Base-by-base conservation (phyloP, 805 yeast species). In the Teunomyces panamensis region DNA sequence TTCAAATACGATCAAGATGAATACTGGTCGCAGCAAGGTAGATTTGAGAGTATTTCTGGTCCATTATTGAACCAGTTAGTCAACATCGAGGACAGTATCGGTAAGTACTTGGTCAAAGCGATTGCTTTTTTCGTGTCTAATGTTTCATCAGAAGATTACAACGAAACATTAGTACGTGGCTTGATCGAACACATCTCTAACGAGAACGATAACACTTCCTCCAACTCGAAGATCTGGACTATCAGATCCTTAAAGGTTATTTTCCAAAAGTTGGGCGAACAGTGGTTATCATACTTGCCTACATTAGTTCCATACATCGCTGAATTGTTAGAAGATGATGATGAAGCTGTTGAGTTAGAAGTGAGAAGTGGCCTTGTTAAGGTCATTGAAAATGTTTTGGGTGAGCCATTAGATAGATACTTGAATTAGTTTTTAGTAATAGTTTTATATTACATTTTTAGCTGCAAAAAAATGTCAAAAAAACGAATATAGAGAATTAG, bases 291-390 rank as follows among this genome's bases (percentile, higher is more conserved):
- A 30, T 77, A 87, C 73, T 75, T 94, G 57, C 99, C 99, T 20
- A 97, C 91, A 62, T 78, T 94, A 56, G 96, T 94, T 52, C 99
- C 99, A 30, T 79, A 89, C 50, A 89, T 94, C 65, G 97, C 98
- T 6, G 99, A 94, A 69, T 71, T 94, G 49, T 75, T 94, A 52
- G 99, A 94, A 62, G 98, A 91, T 63, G 98, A 94, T 50, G 95
- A 91, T 53, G 99, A 94, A 65, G 83, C 79, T 43, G 96, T 94
- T 28, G 98, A 94, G 67, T 64, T 81, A 61, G 97, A 90, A 67
- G 97, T 90, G 3, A 84, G 97, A 69, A 79, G 84, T 30, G 96
- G 96, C 10, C 77, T 94, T 52, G 96, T 92, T 7, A 89, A 87
- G 59, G 96, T 88, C 5, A 84, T 94, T 49, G 99, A 94, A 67